Conservation (phyloP, 352 stramenopile species). For the Globisporangium rhizosaccharum region DNA sequence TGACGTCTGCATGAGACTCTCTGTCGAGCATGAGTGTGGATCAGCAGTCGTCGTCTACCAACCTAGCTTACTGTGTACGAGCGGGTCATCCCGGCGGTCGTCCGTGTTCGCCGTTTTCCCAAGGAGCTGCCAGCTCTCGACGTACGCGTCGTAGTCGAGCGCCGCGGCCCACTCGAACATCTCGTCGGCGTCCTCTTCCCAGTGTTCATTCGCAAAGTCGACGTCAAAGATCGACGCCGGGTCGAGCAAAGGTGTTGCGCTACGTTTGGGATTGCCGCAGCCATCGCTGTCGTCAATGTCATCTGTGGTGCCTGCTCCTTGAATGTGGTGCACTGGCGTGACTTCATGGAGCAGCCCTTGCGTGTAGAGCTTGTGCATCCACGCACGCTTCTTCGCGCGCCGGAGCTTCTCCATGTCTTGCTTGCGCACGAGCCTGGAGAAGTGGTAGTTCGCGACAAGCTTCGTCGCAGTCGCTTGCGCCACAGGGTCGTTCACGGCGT, state of each 20-base stretch:
- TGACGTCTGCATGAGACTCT: too few species aligned
- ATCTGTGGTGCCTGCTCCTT: neutral
- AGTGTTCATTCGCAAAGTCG: conserved; percentile 63
- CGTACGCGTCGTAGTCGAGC: conserved; percentile 74
- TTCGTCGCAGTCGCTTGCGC: conserved; percentile 39
- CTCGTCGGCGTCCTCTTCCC: conserved; percentile 58
- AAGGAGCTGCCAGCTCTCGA: conserved; percentile 55
- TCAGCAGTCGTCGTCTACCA: too few species aligned
- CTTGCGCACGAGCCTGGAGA: conserved; percentile 43
- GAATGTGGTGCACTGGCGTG: neutral
- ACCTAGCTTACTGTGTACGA: neutral
- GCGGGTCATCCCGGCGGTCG: neutral
- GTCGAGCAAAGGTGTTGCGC: neutral
- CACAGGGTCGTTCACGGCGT: conserved; percentile 56
- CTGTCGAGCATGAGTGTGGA: too few species aligned
- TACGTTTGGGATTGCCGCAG: neutral
- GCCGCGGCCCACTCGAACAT: conserved; percentile 66
- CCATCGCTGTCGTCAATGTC: conserved; percentile 10
- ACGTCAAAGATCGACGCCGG: conserved; percentile 40
- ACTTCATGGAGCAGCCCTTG: conserved; percentile 39
- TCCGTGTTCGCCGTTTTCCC: conserved; percentile 54
- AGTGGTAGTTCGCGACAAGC: conserved; percentile 28
- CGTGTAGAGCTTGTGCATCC: conserved; percentile 78
- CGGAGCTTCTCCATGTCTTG: conserved; percentile 47
- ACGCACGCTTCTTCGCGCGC: conserved; percentile 63